phyloP scores from a whole-genome alignment of 768 basidiomycete genomes.

The Amanita rubescens region DNA sequence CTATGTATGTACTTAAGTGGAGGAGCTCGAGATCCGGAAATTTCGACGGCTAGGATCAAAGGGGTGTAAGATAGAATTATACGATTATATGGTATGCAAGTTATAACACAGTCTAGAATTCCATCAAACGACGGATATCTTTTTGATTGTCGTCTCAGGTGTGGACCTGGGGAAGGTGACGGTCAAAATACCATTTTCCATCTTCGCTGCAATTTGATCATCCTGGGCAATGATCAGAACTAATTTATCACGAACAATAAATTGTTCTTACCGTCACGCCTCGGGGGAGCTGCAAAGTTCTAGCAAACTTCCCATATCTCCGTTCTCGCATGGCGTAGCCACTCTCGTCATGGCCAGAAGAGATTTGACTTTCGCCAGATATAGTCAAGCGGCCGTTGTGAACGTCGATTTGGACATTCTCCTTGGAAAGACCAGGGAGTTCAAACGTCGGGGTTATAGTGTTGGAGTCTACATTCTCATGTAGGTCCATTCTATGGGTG shows the following conservation, averaged over 20 bases:
- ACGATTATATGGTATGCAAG: not conserved
- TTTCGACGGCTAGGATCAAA: too few species aligned
- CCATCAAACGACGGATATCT: slow-evolving; percentile 19
- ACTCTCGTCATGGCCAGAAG: slow-evolving; percentile 27
- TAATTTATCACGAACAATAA: not conserved
- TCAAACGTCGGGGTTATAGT: too few species aligned
- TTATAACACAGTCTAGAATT: not conserved
- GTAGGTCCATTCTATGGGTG: too few species aligned
- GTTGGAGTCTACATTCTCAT: too few species aligned
- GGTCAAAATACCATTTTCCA: slow-evolving; percentile 46
- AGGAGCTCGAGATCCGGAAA: too few species aligned
- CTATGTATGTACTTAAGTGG: too few species aligned
- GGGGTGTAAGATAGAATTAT: not conserved
- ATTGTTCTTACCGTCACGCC: slow-evolving; percentile 40
- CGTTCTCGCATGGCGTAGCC: slow-evolving; percentile 46
- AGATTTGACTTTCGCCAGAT: slow-evolving; percentile 28
- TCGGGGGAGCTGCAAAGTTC: slow-evolving; percentile 44
- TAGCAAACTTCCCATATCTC: slow-evolving; percentile 37
- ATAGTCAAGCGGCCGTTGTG: slow-evolving; percentile 38
- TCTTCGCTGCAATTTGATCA: slow-evolving; percentile 32
- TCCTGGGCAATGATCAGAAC: slow-evolving; percentile 12
- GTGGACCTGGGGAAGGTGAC: too few species aligned
- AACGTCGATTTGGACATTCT: slow-evolving; percentile 48
- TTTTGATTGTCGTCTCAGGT: slow-evolving; percentile 27
- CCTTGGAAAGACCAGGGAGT: too few species aligned